Base-by-base conservation (phyloP, 176 grass and related monocot species). In the Puya raimondii region DNA sequence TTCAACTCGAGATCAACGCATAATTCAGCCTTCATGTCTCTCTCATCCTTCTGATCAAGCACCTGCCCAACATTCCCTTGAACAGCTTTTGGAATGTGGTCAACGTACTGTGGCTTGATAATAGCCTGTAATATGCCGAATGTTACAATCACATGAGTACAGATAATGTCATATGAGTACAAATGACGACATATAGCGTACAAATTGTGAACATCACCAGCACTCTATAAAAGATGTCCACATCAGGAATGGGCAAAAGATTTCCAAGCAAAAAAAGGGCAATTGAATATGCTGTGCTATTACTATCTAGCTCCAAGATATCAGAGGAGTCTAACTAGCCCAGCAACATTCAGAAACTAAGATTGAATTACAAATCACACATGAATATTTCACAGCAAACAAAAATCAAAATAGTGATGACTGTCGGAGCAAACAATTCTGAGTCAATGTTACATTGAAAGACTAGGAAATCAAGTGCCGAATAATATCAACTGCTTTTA, bases 61-160 rank as follows among this genome's bases (percentile, higher is more conserved):
- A 80, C 63, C 42, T 95, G 53, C n/a, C 86, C 79, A 3, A 95
- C 91, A 51, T 87, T 95, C 26, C 91, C 87, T 73, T 87, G 29
- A 70, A 90, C 81, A 66, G 72, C 82, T 85, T 80, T 90, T 47
- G 81, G 84, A 66, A 95, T 95, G 80, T 90, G 51, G 53, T 90
- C 81, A 15, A 95, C 67, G 67, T 90, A 83, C 54, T 95, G 91
- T 49, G 74, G 84, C 66, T 95, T 95, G 15, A 95, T 87, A 12
- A 71, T 85, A 71, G 80, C 87, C 91, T 95, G 79, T 22, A 71
- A 4, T 5, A 70, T 50, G 53, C 14, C 70, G 7, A 66, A 71
- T 67, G 33, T 66, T 21, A 77, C 20, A 70, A 49, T 50, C 14
- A 23, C 23, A 53, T 14, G 23, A 59, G 16, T 20, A 59, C n/a